Evolutionary conservation across 495 filamentous ascomycete genomes (phyloP), one percentile per base, ranked within the genome.

Genomic region (Usnea hakonensis): DNA sequence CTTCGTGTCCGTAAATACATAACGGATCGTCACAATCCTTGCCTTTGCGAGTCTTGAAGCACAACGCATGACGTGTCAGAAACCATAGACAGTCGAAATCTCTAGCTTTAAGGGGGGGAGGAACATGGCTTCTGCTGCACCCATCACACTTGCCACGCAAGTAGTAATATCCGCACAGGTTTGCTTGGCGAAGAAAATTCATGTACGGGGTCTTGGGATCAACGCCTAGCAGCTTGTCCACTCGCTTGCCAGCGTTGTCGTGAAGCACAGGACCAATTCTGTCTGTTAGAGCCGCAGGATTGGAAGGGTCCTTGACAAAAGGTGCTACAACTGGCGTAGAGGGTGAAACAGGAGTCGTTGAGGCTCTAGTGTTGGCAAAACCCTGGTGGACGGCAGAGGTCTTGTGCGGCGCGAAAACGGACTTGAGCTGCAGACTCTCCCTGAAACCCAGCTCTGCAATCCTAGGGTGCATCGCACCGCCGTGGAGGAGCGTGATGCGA

Each of bases 1-100:
- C 23, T 40, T 58, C 55, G 23, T 66, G 64, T 33, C 64, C 60
- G 36, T 66, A 66, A 19, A 60, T 46, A 54, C 60, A 66, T 38
- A 35, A 55, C 53, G 44, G 10, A 46, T 66, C 64, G 5, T 54
- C 32, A 48, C 64, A 66, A n/a, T 23, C 48, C 55, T 66, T 64
- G 19, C 36, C 38, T 43, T 61, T 64, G 36, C 41, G 43, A 26
- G 36, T 5, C 56, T 55, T 64, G 50, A 19, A 50, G 50, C 64
- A 67, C 6, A n/a, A 23, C 5, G 61, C 64, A 10, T 48, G 32
- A 10, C 64, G 60, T 2, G 41, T 37, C 13, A 60, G n/a, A 41
- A 36, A 46, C 61, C 61, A 64, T 23, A 67, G 46, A 48, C 50
- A 61, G 33, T 67, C 64, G 28, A 57, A 64, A 9, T 64, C 56